These are phyloP conservation scores for Zasmidium angulare DNA, from an alignment of 2,329 filamentous ascomycete species.

Conservation along the genomic window DNA sequence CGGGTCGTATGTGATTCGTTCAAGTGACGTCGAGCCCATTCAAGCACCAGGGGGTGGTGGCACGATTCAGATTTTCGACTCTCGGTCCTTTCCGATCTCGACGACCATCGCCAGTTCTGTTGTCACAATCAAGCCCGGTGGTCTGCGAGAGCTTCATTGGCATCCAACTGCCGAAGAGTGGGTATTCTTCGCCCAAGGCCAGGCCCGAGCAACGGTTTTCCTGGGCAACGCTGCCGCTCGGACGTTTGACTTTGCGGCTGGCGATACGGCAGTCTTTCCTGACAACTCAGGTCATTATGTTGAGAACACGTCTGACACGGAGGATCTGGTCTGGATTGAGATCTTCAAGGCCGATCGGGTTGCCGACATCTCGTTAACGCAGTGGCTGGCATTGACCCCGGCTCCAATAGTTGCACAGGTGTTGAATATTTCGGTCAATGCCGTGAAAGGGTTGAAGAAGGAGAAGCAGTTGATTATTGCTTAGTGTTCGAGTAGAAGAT, in stretches of 20 bases:
- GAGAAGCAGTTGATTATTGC: slow-evolving; percentile 23
- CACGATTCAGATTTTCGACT: slow-evolving; percentile 61
- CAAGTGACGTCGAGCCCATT: slow-evolving; percentile 9
- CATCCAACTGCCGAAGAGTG: slow-evolving; percentile 64
- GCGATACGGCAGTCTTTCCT: slow-evolving; percentile 69
- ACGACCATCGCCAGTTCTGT: slow-evolving; percentile 66
- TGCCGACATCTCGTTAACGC: slow-evolving; percentile 64
- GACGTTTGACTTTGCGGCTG: slow-evolving; percentile 66
- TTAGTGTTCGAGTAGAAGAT: not conserved
- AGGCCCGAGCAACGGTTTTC: slow-evolving; percentile 63
- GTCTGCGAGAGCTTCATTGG: slow-evolving; percentile 67
- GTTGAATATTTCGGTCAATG: slow-evolving; percentile 12
- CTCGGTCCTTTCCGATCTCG: slow-evolving; percentile 64
- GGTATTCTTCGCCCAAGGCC: slow-evolving; percentile 68
- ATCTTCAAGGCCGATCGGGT: slow-evolving; percentile 68
- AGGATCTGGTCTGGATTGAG: slow-evolving; percentile 67
- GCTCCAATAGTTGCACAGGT: slow-evolving; percentile 53
- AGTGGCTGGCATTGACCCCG: slow-evolving; percentile 70
- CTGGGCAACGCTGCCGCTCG: slow-evolving; percentile 57
- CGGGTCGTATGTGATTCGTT: slow-evolving; percentile 54
- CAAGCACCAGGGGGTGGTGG: slow-evolving; percentile 57
- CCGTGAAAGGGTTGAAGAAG: slow-evolving; percentile 18
- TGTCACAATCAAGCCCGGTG: slow-evolving; percentile 63
- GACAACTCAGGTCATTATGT: slow-evolving; percentile 68
- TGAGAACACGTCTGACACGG: slow-evolving; percentile 64